Conservation (phyloP, 371 early-diverging fungal genomes). For the Mucor indicus region DNA sequence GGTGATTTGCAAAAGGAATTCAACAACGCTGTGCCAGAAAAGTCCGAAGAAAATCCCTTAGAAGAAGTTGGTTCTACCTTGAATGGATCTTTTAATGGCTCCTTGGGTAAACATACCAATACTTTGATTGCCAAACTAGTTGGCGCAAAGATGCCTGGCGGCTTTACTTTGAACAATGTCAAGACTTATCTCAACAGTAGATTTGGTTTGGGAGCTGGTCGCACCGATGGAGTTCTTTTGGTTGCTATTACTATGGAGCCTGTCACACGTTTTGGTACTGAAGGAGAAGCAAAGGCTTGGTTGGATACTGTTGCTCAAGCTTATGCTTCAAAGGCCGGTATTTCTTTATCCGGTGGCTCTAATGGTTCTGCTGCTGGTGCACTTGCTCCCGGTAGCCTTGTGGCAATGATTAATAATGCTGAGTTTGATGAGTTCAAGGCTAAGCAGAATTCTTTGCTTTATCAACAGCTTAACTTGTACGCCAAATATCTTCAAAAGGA, state of each 20-base stretch:
- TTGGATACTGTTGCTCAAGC: conserved; percentile 75
- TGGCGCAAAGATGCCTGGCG: conserved; percentile 92
- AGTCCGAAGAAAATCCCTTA: conserved; percentile 89
- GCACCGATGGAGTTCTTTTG: conserved; percentile 81
- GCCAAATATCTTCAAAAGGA: conserved; percentile 89
- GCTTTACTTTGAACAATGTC: conserved; percentile 80
- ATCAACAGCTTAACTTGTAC: conserved; percentile 84
- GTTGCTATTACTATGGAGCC: conserved; percentile 89
- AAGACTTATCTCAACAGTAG: conserved; percentile 67
- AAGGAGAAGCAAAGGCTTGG: conserved; percentile 89
- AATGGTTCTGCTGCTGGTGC: conserved; percentile 58
- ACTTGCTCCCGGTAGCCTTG: conserved; percentile 56
- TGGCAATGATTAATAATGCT: conserved; percentile 80
- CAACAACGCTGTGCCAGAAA: conserved; percentile 82
- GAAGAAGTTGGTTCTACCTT: conserved; percentile 79
- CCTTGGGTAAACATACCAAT: conserved; percentile 84
- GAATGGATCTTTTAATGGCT: conserved; percentile 58
- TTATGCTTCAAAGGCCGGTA: conserved; percentile 80
- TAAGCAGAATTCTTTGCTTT: conserved; percentile 77
- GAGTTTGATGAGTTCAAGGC: conserved; percentile 83
- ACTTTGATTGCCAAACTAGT: conserved; percentile 82
- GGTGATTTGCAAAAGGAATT: conserved; percentile 96
- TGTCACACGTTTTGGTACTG: conserved; percentile 71
- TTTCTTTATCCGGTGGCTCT: conserved; percentile 65
- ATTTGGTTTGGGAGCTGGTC: conserved; percentile 85